Evolutionary conservation across 495 filamentous ascomycete genomes (phyloP).

Genomic region (Hyaloscypha hepaticicola): DNA sequence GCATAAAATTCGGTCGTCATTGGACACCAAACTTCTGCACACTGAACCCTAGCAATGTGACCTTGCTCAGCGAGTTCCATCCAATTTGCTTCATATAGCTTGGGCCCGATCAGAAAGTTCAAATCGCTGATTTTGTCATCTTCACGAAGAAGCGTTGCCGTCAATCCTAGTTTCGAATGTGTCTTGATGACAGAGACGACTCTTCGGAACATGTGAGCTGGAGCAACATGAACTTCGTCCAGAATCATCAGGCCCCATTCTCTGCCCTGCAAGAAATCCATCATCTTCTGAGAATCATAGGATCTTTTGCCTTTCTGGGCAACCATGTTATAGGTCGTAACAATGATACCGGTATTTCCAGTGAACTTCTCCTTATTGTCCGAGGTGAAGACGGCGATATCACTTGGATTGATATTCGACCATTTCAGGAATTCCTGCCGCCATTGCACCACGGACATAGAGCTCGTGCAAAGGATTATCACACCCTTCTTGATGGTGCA

Average conservation of each 20-base stretch:
- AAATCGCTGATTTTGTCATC: constrained; percentile 98
- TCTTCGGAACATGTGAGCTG: constrained; percentile 90
- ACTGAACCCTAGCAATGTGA: constrained; percentile 96
- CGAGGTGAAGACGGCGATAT: constrained; percentile 93
- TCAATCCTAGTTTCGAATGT: constrained; percentile 95
- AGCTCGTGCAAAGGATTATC: constrained; percentile 92
- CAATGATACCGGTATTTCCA: constrained; percentile 88
- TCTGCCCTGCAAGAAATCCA: constrained; percentile 87
- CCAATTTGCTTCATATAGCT: constrained; percentile 98
- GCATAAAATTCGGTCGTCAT: constrained; percentile 99
- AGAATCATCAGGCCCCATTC: constrained; percentile 99
- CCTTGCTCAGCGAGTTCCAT: constrained; percentile 97
- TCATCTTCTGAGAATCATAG: constrained; percentile 94
- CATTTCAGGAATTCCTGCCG: constrained; percentile 93
- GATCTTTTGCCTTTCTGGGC: constrained; percentile 83
- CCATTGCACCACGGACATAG: constrained; percentile 98
- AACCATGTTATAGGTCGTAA: constrained; percentile 98
- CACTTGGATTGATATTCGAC: constrained; percentile 93
- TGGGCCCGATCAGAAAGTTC: constrained; percentile 96
- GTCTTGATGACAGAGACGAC: constrained; percentile 89
- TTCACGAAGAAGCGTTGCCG: constrained; percentile 90
- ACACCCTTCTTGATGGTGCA: constrained; percentile 97
- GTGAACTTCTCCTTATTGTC: constrained; percentile 90
- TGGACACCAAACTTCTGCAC: constrained; percentile 98
- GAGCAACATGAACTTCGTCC: constrained; percentile 98